These are phyloP conservation scores for Hysterium pulicare DNA, from an alignment of 2,329 filamentous ascomycete genomes.

Conservation along the genomic window DNA sequence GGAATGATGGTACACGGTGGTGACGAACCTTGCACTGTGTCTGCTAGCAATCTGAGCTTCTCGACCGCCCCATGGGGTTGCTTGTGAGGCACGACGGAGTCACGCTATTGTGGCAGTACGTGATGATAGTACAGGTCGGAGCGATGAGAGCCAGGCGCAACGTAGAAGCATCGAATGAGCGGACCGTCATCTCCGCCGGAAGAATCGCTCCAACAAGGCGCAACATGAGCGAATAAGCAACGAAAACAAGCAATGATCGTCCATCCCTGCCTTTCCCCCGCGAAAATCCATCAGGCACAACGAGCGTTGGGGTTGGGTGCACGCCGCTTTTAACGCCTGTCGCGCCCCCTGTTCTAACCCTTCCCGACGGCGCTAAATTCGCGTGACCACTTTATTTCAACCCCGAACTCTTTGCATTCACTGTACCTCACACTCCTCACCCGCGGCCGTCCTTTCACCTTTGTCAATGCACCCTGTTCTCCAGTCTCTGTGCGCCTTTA, in stretches of 20 bases:
- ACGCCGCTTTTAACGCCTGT: constrained; percentile 22
- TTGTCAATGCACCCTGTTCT: too few relatives aligned
- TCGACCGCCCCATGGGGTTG: background rate
- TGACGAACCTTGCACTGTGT: background rate
- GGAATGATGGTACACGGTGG: constrained; percentile 8
- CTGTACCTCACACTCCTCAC: background rate
- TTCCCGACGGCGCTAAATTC: constrained; percentile 19
- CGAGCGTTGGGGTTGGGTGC: background rate
- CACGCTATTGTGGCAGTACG: constrained; percentile 13
- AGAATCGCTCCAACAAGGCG: constrained; percentile 12
- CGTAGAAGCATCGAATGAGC: constrained; percentile 13
- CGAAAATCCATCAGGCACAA: constrained; percentile 5
- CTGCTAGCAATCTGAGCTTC: constrained; percentile 3
- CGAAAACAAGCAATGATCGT: constrained; percentile 25
- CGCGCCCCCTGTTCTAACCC: constrained; percentile 16
- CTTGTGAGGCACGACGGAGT: background rate
- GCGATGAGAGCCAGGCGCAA: background rate
- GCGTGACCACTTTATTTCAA: constrained; percentile 30
- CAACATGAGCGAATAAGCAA: constrained; percentile 16
- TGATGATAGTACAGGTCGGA: background rate
- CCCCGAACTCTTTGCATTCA: constrained; percentile 20
- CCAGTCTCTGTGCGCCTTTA: too few relatives aligned
- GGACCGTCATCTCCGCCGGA: constrained; percentile 32
- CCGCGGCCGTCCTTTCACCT: constrained; percentile 9
- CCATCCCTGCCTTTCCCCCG: constrained; percentile 13